Conservation (phyloP, 2,329 filamentous ascomycete genomes). For the Colletotrichum chlorophyti region DNA sequence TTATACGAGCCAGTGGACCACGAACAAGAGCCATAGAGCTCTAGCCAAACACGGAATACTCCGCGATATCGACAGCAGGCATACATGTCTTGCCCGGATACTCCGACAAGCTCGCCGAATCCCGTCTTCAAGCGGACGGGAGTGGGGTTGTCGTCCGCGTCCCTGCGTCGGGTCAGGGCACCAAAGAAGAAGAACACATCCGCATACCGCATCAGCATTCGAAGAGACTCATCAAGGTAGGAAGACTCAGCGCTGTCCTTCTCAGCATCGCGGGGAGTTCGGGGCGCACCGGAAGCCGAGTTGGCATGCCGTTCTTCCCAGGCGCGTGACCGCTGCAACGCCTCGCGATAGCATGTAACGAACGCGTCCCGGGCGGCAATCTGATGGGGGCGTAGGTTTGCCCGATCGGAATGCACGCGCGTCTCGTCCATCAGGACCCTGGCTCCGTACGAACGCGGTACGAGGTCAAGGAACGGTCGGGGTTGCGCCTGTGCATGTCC, state of each 20-base stretch:
- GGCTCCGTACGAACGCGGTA: background rate
- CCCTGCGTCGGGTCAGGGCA: background rate
- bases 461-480: background rate
- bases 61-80: too few species aligned
- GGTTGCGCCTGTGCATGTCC: background rate
- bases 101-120: background rate
- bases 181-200: constrained; percentile 22
- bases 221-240: background rate
- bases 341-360: background rate
- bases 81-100: too few species aligned
- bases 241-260: background rate
- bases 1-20: too few species aligned
- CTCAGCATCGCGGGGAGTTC: background rate
- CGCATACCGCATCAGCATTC: background rate
- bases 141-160: background rate
- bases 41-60: too few species aligned
- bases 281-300: too few species aligned
- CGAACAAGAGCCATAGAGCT: too few species aligned
- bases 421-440: background rate
- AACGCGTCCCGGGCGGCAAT: background rate
- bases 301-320: background rate
- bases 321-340: background rate
- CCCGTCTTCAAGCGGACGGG: background rate
- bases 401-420: background rate
- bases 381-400: background rate